These are phyloP conservation scores for Austroboletus festivus DNA, from an alignment of 768 basidiomycete genomes.

Conservation along the genomic window DNA sequence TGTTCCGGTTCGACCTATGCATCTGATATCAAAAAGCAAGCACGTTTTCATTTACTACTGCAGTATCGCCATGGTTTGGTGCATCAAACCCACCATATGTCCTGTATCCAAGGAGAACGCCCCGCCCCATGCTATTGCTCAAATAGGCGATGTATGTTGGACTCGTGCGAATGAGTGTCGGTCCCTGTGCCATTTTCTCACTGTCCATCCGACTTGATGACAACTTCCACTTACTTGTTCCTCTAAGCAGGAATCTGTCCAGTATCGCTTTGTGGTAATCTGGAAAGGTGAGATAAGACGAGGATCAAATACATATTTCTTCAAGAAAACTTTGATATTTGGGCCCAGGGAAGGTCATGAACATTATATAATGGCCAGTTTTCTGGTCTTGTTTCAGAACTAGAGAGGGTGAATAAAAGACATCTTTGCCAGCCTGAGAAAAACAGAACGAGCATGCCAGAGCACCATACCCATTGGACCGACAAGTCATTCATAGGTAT, in stretches of 20 bases:
- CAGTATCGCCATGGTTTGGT: constrained; percentile 9
- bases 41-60: constrained; percentile 7
- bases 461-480: no score
- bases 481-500: no score
- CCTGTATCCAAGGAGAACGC: not conserved
- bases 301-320: constrained; percentile 8
- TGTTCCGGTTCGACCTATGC: constrained; percentile 1
- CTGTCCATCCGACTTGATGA: not conserved
- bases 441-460: no score
- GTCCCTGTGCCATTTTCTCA: not conserved
- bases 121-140: not conserved
- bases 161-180: constrained; percentile 5
- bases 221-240: not conserved
- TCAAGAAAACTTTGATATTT: not conserved
- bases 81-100: constrained; percentile 8
- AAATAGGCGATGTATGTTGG: constrained; percentile 2
- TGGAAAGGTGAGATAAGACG: constrained; percentile 8
- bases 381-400: no score
- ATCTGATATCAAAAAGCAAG: not conserved
- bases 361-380: no score
- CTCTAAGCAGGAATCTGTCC: not conserved
- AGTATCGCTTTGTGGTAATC: constrained; percentile 10
- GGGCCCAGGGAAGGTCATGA: no score
- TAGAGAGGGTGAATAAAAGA: no score
- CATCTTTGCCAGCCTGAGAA: no score